Evolutionary conservation across 495 filamentous ascomycete species (phyloP).

Genomic region (Penicillium desertorum): DNA sequence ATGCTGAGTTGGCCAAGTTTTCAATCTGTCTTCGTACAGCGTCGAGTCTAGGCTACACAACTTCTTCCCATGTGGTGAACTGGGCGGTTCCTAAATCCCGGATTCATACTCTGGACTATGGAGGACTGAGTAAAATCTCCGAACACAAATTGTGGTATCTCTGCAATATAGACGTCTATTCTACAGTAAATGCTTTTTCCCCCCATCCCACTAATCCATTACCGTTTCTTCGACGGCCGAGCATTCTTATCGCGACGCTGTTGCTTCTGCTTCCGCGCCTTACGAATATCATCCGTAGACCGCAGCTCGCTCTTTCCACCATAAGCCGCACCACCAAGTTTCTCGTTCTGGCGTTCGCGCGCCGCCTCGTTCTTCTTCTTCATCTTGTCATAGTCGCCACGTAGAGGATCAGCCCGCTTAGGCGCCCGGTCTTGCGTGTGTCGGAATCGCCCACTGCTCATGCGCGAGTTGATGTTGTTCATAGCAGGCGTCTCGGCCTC

Average conservation of each 20-base stretch:
- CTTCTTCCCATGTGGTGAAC: constrained; percentile 12
- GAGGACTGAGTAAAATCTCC: not conserved
- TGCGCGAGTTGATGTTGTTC: constrained; percentile 21
- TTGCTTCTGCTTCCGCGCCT: constrained; percentile 72
- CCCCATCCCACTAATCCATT: not conserved
- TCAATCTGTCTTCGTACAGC: constrained; percentile 5
- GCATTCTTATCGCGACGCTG: constrained; percentile 84
- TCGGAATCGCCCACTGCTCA: constrained; percentile 51
- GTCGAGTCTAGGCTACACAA: constrained; percentile 1
- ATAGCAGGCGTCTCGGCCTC: constrained; percentile 63
- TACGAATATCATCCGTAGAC: constrained; percentile 79
- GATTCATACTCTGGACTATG: not conserved
- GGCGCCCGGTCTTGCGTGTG: constrained; percentile 84
- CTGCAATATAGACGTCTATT: constrained; percentile 14
- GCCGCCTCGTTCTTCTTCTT: constrained; percentile 89
- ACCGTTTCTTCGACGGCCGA: constrained; percentile 61
- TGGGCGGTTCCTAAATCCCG: constrained; percentile 7
- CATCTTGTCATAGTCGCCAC: constrained; percentile 83
- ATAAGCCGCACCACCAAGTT: constrained; percentile 50
- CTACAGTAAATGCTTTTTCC: constrained; percentile 9
- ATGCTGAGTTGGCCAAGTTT: not conserved
- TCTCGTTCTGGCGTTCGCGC: constrained; percentile 58
- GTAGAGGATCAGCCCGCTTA: constrained; percentile 85
- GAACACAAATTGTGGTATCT: constrained; percentile 14
- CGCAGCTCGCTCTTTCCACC: constrained; percentile 79